Percentiles rank a stretch among this genome's conserved stretches.
Evolutionary conservation across 2,329 filamentous ascomycete species (phyloP).

Genomic region (Stachybotrys chartarum): DNA sequence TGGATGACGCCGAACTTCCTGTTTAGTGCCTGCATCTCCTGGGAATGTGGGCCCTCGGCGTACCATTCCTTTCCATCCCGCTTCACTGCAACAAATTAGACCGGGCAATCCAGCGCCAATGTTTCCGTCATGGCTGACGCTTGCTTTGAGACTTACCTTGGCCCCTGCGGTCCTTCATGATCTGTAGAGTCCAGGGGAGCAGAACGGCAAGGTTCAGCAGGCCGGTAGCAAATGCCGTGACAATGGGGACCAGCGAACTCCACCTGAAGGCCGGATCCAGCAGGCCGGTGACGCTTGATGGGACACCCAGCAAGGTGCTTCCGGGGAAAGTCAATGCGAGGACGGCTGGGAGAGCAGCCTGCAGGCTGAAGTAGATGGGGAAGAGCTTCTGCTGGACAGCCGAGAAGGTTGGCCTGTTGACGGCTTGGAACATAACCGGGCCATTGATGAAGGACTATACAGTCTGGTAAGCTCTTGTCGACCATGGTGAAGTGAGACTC

Average conservation of each 20-base stretch:
- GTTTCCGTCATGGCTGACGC: not conserved
- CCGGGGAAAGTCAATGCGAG: slow-evolving; percentile 76
- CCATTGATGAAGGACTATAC: slow-evolving; percentile 65
- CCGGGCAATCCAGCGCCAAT: not conserved
- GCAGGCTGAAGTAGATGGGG: slow-evolving; percentile 81
- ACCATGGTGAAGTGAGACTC: not conserved
- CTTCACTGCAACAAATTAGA: slow-evolving; percentile 49
- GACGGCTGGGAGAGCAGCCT: slow-evolving; percentile 65
- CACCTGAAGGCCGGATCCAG: slow-evolving; percentile 54
- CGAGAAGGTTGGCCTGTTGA: slow-evolving; percentile 75
- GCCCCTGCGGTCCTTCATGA: slow-evolving; percentile 68
- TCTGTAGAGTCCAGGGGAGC: slow-evolving; percentile 66
- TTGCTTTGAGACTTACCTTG: slow-evolving; percentile 53
- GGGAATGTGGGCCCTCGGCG: slow-evolving; percentile 70
- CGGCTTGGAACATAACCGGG: slow-evolving; percentile 66
- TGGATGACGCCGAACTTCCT: slow-evolving; percentile 74
- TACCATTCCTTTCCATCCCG: slow-evolving; percentile 84
- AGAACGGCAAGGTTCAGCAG: slow-evolving; percentile 64
- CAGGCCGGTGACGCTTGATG: slow-evolving; percentile 45
- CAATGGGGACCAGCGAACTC: slow-evolving; percentile 61
- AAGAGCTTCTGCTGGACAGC: slow-evolving; percentile 75
- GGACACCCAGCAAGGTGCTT: slow-evolving; percentile 38
- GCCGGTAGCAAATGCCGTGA: slow-evolving; percentile 62
- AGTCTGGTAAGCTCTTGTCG: slow-evolving; percentile 1
- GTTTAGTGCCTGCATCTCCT: slow-evolving; percentile 77